phyloP scores from a whole-genome alignment of 441 rosid species.

The Aquilaria agallochum region DNA sequence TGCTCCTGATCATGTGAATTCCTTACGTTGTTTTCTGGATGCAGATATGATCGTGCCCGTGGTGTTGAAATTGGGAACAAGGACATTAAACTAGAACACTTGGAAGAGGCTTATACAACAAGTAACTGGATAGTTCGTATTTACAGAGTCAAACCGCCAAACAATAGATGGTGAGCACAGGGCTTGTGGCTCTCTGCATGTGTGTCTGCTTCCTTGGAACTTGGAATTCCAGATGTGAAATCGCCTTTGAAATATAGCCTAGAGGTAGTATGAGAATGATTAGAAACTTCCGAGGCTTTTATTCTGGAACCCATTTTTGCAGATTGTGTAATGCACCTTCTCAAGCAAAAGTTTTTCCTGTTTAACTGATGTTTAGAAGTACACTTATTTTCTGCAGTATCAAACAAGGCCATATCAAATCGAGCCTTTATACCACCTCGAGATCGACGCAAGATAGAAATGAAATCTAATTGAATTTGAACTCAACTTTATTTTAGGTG shows the following conservation, averaged over 20 bases:
- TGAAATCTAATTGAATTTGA: too few species aligned
- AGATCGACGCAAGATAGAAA: too few species aligned
- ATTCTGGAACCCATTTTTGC: conserved; percentile 17
- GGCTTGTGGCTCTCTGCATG: conserved; percentile 4
- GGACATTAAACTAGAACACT: conserved; percentile 76
- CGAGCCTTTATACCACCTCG: too few species aligned
- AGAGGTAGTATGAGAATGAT: conserved; percentile 1
- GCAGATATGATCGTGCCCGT: conserved; percentile 91
- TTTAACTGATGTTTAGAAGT: too few species aligned
- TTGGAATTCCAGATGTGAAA: conserved; percentile 13
- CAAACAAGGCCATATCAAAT: too few species aligned
- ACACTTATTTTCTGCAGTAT: too few species aligned
- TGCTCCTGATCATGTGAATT: neutral
- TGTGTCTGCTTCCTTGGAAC: conserved; percentile 11
- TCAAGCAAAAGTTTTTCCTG: too few species aligned
- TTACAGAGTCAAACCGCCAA: conserved; percentile 94
- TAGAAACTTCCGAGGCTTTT: conserved; percentile 18
- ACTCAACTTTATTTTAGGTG: too few species aligned
- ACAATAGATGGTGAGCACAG: conserved; percentile 72
- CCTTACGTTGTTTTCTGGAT: conserved; percentile 9
- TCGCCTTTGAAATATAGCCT: conserved; percentile 14
- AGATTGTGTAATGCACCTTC: conserved; percentile 1
- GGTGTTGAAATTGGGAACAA: conserved; percentile 97
- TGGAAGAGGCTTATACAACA: conserved; percentile 97
- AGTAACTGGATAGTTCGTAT: conserved; percentile 97